Percentiles rank a stretch among this genome's conserved stretches.
phyloP scores from a whole-genome alignment of 352 stramenopile species.

The Globisporangium uncinulatum region DNA sequence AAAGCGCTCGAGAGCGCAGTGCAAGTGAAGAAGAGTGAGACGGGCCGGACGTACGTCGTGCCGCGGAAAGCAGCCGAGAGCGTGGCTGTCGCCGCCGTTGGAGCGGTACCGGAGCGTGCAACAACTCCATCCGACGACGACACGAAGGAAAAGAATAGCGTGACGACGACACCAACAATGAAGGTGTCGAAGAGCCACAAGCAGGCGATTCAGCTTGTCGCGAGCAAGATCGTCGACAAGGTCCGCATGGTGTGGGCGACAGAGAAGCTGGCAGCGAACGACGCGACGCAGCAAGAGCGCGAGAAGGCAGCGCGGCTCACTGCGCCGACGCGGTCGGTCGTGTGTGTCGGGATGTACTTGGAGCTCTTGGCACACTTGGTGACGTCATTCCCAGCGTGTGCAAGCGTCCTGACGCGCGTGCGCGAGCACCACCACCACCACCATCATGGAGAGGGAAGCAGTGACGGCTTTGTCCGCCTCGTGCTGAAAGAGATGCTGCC shows the following conservation, averaged over 20 bases:
- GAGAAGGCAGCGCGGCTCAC: constrained; percentile 8
- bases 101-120: not conserved
- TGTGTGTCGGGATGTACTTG: constrained; percentile 67
- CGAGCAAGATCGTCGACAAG: constrained; percentile 59
- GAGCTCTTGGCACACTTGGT: constrained; percentile 72
- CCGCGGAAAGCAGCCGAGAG: constrained; percentile 17
- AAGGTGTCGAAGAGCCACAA: constrained; percentile 69
- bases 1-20: constrained; percentile 66
- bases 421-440: constrained; percentile 36
- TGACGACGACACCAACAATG: constrained; percentile 3
- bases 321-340: constrained; percentile 10
- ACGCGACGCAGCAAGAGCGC: constrained; percentile 6
- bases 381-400: constrained; percentile 58
- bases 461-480: constrained; percentile 44
- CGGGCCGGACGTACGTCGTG: constrained; percentile 72
- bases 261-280: constrained; percentile 29
- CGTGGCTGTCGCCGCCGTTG: not conserved
- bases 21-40: constrained; percentile 74
- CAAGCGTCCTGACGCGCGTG: constrained; percentile 56
- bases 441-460: constrained; percentile 6
- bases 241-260: constrained; percentile 45
- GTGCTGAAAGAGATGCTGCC: constrained; percentile 68
- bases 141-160: constrained; percentile 19
- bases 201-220: constrained; percentile 48
- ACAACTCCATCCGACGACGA: constrained; percentile 9